Base-by-base conservation (phyloP, 2,329 filamentous ascomycete species). In the Tricladium varicosporioides region DNA sequence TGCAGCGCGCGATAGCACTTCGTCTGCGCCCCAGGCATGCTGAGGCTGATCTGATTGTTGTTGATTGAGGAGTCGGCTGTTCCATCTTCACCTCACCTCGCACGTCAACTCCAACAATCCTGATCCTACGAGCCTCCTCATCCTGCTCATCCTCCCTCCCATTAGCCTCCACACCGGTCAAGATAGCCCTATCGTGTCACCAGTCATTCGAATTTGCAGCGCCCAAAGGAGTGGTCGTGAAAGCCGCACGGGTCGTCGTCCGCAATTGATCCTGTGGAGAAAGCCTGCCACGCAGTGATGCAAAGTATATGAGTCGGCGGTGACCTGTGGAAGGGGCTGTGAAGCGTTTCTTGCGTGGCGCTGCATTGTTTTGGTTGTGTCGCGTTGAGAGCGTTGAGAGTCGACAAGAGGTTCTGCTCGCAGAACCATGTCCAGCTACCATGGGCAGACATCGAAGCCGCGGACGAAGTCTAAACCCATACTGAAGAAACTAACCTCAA, bases 401-500 rank as follows among this genome's bases (percentile, higher is more conserved):
- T 16, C 40, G 40, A 43, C 40, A 33, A 22, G 19, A 53, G 14
- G 22, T n/a, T 15, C 43, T 19, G 40, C 40, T 40, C 13, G 13
- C n/a, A 22, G 18, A 42, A 59, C 44, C 19, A 69, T 68, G 65
- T 51, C 67, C 43, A 68, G 61, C 54, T 65, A 66, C 48, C 53
- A 64, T 56, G 61, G 60, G 27, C 57, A 62, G 13, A 51, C 56
- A n/a, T 54, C 61, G 16, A 70, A 65, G 53, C 56, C 67, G 53
- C 54, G 67, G 54, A 63, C 61, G 4, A 70, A 65, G 44, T 65
- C 69, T 40, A 86, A 85, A 71, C 84, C 84, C 9, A 85, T 86
- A 46, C 72, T 87, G 53, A 85, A 84, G 70, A 86, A 85, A 69
- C 62, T 69, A 53, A 63, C 67, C 15, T 63, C 66, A 47, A 84